Base-by-base conservation (phyloP, 1,139 yeast genomes). In the Saccharomyces pastorianus region DNA sequence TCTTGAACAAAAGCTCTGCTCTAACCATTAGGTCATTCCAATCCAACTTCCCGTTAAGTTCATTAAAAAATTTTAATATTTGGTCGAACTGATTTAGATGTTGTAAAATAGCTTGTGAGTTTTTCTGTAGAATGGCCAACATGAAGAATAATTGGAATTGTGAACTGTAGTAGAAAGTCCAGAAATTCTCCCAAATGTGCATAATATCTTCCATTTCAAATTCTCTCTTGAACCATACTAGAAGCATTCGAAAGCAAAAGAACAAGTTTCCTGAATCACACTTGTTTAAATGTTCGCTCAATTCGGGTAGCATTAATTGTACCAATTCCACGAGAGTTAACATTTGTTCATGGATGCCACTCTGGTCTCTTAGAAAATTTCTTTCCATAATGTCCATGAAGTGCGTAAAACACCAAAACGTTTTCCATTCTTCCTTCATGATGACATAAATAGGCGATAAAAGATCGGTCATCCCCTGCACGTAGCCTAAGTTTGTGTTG, bases 301-400 rank as follows among this genome's bases (percentile, higher is more conserved):
- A 73, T 53, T 83, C 79, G 1, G 99, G 99, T 47, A 90, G 73
- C 95, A 91, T 87, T 59, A 93, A 82, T 63, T 88, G 96, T 14
- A 88, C 86, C 48, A 93, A 73, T 61, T 89, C 93, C 61, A 88
- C 89, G 58, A 93, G 75, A 0, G 95, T 82, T 28, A 82, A 72
- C 85, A 95, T 83, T 71, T 93, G 99, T 53, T 81, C 81, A 63
- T 89, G 85, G 87, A 93, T 93, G 0, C 99, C 99, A 47, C 88
- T 80, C 69, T 91, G 96, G 67, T 90, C 96, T 53, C 96, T 79
- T 32, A 91, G 75, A 68, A 91, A 93, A 70, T 93, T 95, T 55
- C 98, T 77, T 69, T 93, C 97, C 98, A 93, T 90, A 55, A 95
- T 76, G 51, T 88, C 90, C 99, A 95, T 93, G 62, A 89, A 88